phyloP scores from a whole-genome alignment of 306 rosid species.

The Argentina anserina region DNA sequence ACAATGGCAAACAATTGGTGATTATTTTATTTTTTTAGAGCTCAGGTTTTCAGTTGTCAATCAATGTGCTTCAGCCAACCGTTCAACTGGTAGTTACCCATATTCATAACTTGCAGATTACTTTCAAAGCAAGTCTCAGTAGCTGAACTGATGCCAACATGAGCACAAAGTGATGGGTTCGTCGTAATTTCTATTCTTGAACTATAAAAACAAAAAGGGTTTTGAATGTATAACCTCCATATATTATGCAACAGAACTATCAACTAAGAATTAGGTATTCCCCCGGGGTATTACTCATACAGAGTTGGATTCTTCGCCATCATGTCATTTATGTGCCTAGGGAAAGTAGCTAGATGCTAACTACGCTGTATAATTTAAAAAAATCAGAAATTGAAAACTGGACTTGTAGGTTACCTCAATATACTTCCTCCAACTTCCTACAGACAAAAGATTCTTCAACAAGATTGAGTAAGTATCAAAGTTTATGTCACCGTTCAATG shows the following conservation, averaged over 20 bases:
- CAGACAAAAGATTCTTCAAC: conserved; percentile 75
- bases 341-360: conserved; percentile 2
- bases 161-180: neutral
- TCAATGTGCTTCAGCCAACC: neutral
- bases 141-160: neutral
- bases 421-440: conserved; percentile 95
- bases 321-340: conserved; percentile 10
- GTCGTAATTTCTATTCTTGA: neutral
- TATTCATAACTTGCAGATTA: neutral
- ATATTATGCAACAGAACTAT: neutral
- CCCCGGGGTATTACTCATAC: neutral
- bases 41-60: neutral
- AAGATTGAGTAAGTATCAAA: conserved; percentile 68
- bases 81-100: neutral
- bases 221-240: no score
- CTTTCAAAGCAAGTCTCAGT: neutral
- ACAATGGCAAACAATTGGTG: neutral
- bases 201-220: neutral
- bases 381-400: neutral
- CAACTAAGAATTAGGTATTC: neutral
- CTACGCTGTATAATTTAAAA: conserved; percentile 4
- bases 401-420: conserved; percentile 55
- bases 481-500: conserved; percentile 60
- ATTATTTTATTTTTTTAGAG: neutral
- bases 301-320: neutral